These are phyloP conservation scores for Dactylellina cionopaga DNA, from an alignment of 2,329 filamentous ascomycete genomes.

Conservation along the genomic window DNA sequence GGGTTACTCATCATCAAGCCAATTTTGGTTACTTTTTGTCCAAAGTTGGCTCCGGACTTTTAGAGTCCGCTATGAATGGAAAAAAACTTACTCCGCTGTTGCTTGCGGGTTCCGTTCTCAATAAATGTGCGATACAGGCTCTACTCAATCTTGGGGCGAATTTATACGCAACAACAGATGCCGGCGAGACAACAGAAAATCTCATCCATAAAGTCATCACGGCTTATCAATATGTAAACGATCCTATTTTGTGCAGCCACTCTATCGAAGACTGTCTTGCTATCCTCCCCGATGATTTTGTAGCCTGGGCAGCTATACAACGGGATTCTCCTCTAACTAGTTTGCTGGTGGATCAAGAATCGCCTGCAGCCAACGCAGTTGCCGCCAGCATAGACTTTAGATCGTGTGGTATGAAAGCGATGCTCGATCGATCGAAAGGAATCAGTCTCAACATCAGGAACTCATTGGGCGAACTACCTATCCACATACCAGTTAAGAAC, in stretches of 20 bases:
- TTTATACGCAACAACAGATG: constrained; percentile 68
- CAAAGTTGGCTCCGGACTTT: constrained; percentile 68
- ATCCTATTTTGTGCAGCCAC: neutral
- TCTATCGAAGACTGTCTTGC: neutral
- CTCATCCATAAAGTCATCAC: constrained; percentile 60
- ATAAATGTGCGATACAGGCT: constrained; percentile 68
- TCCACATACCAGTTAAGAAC: constrained; percentile 60
- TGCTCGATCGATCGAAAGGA: constrained; percentile 68
- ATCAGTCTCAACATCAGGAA: constrained; percentile 62
- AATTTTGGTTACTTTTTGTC: constrained; percentile 70
- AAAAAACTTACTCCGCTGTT: constrained; percentile 74
- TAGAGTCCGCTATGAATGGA: constrained; percentile 70
- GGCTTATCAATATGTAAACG: constrained; percentile 63
- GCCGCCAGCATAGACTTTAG: constrained; percentile 61
- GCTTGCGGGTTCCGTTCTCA: constrained; percentile 70
- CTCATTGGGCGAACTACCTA: neutral
- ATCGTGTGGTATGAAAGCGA: constrained; percentile 60
- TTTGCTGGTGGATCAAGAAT: too few species aligned
- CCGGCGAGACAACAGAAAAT: constrained; percentile 71
- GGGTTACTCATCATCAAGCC: constrained; percentile 50
- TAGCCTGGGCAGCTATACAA: neutral
- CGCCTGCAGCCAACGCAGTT: too few species aligned
- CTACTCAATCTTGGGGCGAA: constrained; percentile 75
- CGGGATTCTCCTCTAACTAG: constrained; percentile 36
- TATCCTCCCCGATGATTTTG: constrained; percentile 7